Percentiles rank a stretch among this genome's conserved stretches.
phyloP scores from a whole-genome alignment of 2,329 filamentous ascomycete species.

The Gliomastix tumulicola region DNA sequence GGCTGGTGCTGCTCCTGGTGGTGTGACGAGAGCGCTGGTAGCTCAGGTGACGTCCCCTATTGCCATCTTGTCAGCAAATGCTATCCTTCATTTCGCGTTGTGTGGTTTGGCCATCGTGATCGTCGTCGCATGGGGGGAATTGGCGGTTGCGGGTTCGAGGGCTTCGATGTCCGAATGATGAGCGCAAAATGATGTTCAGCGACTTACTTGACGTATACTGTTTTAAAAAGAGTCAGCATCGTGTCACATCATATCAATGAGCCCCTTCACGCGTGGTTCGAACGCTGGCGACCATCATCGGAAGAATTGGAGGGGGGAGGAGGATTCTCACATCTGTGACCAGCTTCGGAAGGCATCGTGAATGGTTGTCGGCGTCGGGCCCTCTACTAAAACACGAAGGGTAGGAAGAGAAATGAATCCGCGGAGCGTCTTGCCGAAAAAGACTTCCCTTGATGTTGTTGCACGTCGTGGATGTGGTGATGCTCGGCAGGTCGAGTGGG shows the following conservation, averaged over 20 bases:
- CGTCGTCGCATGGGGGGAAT: too few species aligned
- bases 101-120: too few species aligned
- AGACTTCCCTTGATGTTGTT: conserved; percentile 30
- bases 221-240: too few species aligned
- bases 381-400: conserved; percentile 38
- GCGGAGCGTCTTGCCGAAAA: conserved; percentile 34
- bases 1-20: conserved; percentile 82
- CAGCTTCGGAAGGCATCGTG: conserved; percentile 85
- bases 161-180: too few species aligned
- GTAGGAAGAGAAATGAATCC: conserved; percentile 29
- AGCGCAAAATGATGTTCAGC: too few species aligned
- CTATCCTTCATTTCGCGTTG: conserved; percentile 7
- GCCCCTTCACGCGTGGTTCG: too few species aligned
- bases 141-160: too few species aligned
- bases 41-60: conserved; percentile 93
- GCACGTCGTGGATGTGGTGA: conserved; percentile 35
- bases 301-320: too few species aligned
- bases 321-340: conserved; percentile 89
- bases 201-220: conserved; percentile 91
- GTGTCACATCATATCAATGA: too few species aligned
- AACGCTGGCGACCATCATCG: too few species aligned
- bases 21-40: conserved; percentile 94
- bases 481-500: conserved; percentile 24
- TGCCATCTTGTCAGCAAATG: conserved; percentile 19
- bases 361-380: conserved; percentile 38